Evolutionary conservation across 768 basidiomycete species (phyloP), one percentile per base, ranked within the genome.

Genomic region (Boletus coccyginus): DNA sequence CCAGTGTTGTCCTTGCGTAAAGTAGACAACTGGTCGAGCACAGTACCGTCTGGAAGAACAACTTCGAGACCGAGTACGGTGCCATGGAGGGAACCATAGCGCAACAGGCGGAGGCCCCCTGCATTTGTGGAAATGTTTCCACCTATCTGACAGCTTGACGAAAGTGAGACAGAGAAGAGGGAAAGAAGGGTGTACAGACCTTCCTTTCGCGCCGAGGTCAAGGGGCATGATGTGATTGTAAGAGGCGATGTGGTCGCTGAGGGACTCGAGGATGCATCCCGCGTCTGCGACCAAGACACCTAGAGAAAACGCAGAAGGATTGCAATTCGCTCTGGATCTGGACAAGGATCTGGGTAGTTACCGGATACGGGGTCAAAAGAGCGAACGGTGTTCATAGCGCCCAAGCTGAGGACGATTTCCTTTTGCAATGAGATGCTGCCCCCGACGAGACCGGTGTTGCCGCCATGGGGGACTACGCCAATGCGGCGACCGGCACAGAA

Each of bases 121-220:
- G 97, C 97, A 67, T 99, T 99, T 6, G 97, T 98, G 1, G 97
- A 86, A 29, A 98, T 81, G 71, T 98, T 98, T 35, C 97, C 97
- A 46, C 96, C 97, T 60, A 99, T 95, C 67, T 98, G 96, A 78
- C 97, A 99, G 65, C 92, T 92, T 68, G 35, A 55, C 33, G 17
- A 40, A 31, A 16, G 47, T 58, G 43, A 57, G 52, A 12, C 10
- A 12, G 52, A 39, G 42, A 17, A 46, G 38, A 56, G 29, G 43
- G 56, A 57, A 41, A 14, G 10, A 50, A 33, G 2, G 21, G 31
- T 21, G n/a, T 12, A 67, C 75, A 36, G 55, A 90, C 92, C 92
- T 95, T 71, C 95, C 95, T 75, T 98, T 98, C 32, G 95, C 94
- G 42, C 94, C 95, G 11, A 98, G 78, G 70, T 98, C 95, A 36